phyloP scores from a whole-genome alignment of 345 rosid genomes.

The Lumnitzera racemosa region DNA sequence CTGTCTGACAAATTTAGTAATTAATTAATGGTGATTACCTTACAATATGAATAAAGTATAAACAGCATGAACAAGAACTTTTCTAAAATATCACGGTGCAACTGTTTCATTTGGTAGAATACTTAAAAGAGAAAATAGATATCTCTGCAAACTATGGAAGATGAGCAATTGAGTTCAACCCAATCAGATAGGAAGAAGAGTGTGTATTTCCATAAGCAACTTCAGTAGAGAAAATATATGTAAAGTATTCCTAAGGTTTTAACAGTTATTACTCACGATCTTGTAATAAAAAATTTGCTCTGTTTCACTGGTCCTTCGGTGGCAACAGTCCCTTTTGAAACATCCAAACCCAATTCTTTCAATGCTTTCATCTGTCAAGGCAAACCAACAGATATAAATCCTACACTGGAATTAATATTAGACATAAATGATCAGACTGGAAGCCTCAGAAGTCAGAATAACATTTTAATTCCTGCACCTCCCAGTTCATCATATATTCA shows the following conservation, averaged over 20 bases:
- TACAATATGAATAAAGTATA: no score
- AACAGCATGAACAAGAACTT: no score
- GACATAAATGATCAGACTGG: not conserved
- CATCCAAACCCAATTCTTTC: slow-evolving; percentile 87
- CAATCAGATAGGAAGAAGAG: no score
- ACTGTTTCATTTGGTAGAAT: no score
- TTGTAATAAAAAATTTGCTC: slow-evolving; percentile 65
- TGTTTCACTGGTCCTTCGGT: slow-evolving; percentile 75
- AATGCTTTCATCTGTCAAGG: slow-evolving; percentile 69
- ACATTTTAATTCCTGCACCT: not conserved
- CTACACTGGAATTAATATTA: not conserved
- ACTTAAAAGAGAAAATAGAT: no score
- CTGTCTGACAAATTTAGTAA: no score
- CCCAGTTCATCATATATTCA: no score
- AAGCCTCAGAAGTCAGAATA: not conserved
- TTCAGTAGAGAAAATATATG: not conserved
- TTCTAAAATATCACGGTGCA: no score
- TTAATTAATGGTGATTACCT: no score
- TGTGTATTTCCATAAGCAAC: not conserved
- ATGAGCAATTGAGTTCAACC: no score
- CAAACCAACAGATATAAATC: not conserved
- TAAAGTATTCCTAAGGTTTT: not conserved
- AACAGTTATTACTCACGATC: slow-evolving; percentile 42
- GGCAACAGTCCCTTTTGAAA: slow-evolving; percentile 69
- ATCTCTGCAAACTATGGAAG: no score